Evolutionary conservation across 441 rosid genomes (phyloP).

Genomic region (Euphorbia corollata): DNA sequence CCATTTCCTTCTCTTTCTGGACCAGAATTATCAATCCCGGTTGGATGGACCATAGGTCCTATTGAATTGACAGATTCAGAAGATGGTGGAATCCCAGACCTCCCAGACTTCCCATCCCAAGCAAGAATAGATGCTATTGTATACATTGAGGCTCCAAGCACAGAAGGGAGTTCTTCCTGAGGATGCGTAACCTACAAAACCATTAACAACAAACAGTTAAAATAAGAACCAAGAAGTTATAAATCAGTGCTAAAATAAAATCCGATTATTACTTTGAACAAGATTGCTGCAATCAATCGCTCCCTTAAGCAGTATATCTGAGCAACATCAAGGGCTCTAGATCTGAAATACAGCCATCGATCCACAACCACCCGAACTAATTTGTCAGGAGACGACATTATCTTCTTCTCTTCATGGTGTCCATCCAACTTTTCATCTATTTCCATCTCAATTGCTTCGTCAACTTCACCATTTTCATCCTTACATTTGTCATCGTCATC

Average conservation of each 20-base stretch:
- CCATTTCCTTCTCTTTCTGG: constrained; percentile 22
- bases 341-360: constrained; percentile 69
- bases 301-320: constrained; percentile 88
- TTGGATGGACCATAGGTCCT: constrained; percentile 39
- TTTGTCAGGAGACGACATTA: constrained; percentile 76
- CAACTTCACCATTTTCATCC: constrained; percentile 31
- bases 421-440: constrained; percentile 25
- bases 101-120: constrained; percentile 47
- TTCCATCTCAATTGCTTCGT: constrained; percentile 44
- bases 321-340: constrained; percentile 80
- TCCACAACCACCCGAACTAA: constrained; percentile 60
- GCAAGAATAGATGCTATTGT: constrained; percentile 58
- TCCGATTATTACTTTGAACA: constrained; percentile 51
- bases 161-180: constrained; percentile 49
- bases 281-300: constrained; percentile 60
- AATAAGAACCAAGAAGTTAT: constrained; percentile 9
- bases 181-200: constrained; percentile 60
- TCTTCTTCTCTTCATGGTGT: constrained; percentile 28
- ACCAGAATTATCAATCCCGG: constrained; percentile 32
- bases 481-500: constrained; percentile 30
- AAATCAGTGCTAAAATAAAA: background rate
- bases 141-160: constrained; percentile 53
- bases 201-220: constrained; percentile 12
- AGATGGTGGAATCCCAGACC: constrained; percentile 34
- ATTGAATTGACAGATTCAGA: constrained; percentile 36